phyloP scores from a whole-genome alignment of 2,329 filamentous ascomycete species.

The Microdochium bolleyi region DNA sequence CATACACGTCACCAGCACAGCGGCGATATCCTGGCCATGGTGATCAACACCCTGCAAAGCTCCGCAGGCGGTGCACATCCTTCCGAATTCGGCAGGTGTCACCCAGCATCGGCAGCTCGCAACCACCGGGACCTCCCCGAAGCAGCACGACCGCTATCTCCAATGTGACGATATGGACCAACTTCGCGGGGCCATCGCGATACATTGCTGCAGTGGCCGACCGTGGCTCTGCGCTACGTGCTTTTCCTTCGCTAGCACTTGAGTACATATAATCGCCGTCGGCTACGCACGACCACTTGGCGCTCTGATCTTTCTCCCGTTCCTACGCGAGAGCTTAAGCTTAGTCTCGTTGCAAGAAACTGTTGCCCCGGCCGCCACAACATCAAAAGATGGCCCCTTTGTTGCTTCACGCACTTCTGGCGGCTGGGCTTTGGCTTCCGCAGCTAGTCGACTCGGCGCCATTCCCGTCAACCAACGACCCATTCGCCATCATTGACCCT shows the following conservation, averaged over 20 bases:
- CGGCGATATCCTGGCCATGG: no score
- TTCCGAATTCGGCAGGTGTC: neutral
- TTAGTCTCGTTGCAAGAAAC: no score
- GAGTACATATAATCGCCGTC: no score
- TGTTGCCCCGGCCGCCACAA: no score
- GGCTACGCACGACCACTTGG: no score
- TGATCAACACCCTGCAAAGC: no score
- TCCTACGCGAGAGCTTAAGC: no score
- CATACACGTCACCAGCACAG: no score
- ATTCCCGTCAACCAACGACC: conserved; percentile 16
- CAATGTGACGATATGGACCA: neutral
- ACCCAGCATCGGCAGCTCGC: neutral
- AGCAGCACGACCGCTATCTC: neutral
- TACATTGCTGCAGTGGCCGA: neutral
- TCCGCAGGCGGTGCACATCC: neutral
- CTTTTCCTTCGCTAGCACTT: no score
- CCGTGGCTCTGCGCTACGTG: no score
- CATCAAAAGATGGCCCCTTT: neutral
- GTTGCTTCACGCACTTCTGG: neutral
- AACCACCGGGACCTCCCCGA: neutral
- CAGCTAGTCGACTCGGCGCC: neutral
- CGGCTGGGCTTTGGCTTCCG: neutral
- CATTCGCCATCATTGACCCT: conserved; percentile 40
- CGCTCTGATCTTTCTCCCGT: no score
- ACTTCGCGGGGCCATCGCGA: neutral